Base-by-base conservation (phyloP, 768 basidiomycete genomes). In the Pulveroboletus sp. region DNA sequence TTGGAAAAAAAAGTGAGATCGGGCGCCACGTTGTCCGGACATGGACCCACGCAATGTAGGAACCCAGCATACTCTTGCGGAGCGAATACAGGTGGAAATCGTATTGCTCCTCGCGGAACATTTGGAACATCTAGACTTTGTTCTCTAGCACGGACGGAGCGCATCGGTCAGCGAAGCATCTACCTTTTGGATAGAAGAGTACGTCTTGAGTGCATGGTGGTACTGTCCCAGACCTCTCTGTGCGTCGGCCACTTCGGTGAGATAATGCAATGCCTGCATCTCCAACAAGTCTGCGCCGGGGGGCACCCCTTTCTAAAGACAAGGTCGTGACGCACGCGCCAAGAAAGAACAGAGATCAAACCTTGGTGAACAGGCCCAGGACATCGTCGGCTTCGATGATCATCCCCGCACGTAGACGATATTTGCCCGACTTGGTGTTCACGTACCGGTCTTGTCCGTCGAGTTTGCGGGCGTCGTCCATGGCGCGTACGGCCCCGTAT, bases 61-160 rank as follows among this genome's bases (percentile, higher is more conserved):
- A 81, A 45, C 84, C 86, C 29, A 98, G 70, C 8, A 89, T 95
- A 59, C 85, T 89, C 58, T 90, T 93, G 45, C 97, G 84, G 56
- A 97, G 56, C 56, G 90, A 90, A 67, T 97, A 99, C 7, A 87
- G 83, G 65, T 99, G 97, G 76, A 99, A 99, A 67, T 99, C 97
- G 58, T 87, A 97, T 69, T 98, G 94, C 61, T 97, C 94, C 56
- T 97, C 93, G 55, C 97, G 92, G 55, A 89, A 80, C 44, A 88
- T 87, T 45, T 85, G 78, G 65, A 95, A 97, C 14, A 85, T 71
- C 90, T 90, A 51, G 34, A 24, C 41, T 27, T 19, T 5, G 27
- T 45, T 60, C 19, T 31, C 19, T 31, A 60, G 40, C 39, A 19
- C 39, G 29, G 32, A 24, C 24, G 25, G 29, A 35, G 37, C 52